Conservation (phyloP, 441 rosid genomes). For the Populus hybrid region DNA sequence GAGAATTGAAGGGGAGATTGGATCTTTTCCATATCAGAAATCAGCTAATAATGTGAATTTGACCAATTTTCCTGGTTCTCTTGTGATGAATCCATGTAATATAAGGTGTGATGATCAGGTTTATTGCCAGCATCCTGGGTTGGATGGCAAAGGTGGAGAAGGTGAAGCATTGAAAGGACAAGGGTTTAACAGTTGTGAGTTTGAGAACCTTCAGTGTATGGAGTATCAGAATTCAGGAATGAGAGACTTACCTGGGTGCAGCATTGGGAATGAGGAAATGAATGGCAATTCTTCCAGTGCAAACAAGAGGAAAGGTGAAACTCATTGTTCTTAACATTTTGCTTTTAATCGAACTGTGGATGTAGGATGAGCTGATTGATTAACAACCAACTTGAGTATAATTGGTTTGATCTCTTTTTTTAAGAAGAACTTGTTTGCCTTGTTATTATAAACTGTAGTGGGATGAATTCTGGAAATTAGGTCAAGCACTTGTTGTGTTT, state of each 20-base stretch:
- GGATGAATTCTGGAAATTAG: too few relatives aligned
- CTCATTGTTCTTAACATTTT: background rate
- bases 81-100: slow-evolving; percentile 81
- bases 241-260: slow-evolving; percentile 38
- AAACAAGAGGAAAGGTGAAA: slow-evolving; percentile 71
- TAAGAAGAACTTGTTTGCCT: background rate
- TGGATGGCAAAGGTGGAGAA: slow-evolving; percentile 48
- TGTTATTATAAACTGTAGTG: too few relatives aligned
- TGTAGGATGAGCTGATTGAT: slow-evolving; percentile 3
- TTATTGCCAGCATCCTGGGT: slow-evolving; percentile 61
- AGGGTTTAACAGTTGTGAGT: slow-evolving; percentile 54
- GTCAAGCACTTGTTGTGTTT: too few relatives aligned
- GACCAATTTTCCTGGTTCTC: slow-evolving; percentile 37
- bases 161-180: slow-evolving; percentile 44
- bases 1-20: slow-evolving; percentile 96
- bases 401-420: background rate
- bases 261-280: slow-evolving; percentile 27
- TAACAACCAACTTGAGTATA: background rate
- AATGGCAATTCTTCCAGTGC: slow-evolving; percentile 39
- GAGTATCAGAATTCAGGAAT: slow-evolving; percentile 39
- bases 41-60: slow-evolving; percentile 37
- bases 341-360: background rate
- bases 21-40: slow-evolving; percentile 92
- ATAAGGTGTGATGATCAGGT: slow-evolving; percentile 64
- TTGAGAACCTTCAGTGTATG: slow-evolving; percentile 58